phyloP scores from a whole-genome alignment of 805 yeast species.

The Wickerhamiella sergipiensis region DNA sequence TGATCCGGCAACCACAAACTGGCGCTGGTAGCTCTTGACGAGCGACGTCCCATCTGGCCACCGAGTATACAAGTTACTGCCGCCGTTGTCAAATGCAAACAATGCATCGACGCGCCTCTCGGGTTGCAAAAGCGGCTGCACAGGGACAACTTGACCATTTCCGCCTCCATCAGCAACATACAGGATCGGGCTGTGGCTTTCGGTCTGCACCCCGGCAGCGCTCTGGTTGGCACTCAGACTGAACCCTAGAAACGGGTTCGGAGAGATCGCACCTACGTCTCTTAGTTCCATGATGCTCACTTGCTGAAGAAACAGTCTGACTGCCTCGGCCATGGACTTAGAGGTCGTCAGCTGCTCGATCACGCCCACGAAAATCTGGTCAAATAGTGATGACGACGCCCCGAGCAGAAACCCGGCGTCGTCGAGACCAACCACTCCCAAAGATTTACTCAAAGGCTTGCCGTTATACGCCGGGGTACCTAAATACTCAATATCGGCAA shows the following conservation, averaged over 20 bases:
- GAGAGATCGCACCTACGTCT: conserved; percentile 52
- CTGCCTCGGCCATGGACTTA: conserved; percentile 1
- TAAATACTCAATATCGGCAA: conserved; percentile 50
- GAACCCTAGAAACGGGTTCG: conserved; percentile 46
- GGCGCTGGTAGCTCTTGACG: conserved; percentile 40
- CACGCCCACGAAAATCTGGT: conserved; percentile 33
- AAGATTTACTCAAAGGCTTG: conserved; percentile 28
- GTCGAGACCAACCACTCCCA: conserved; percentile 56
- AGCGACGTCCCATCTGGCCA: conserved; percentile 65
- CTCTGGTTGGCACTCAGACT: conserved; percentile 21
- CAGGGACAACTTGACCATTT: conserved; percentile 51
- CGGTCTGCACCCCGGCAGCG: conserved; percentile 13
- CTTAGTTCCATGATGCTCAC: conserved; percentile 3
- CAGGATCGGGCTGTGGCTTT: conserved; percentile 14
- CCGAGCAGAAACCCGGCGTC: conserved; percentile 63
- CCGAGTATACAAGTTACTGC: conserved; percentile 29
- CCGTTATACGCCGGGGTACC: conserved; percentile 53
- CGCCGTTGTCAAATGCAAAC: conserved; percentile 58
- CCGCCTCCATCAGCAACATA: conserved; percentile 62
- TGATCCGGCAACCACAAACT: conserved; percentile 42
- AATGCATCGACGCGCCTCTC: conserved; percentile 48
- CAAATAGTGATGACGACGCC: conserved; percentile 36
- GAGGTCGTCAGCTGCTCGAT: conserved; percentile 1
- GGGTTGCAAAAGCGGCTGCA: conserved; percentile 46
- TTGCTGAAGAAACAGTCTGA: background rate